Evolutionary conservation across 164 flowering plant genomes (phyloP), one percentile per base, ranked within the genome.

Genomic region (Pachysandra terminalis): DNA sequence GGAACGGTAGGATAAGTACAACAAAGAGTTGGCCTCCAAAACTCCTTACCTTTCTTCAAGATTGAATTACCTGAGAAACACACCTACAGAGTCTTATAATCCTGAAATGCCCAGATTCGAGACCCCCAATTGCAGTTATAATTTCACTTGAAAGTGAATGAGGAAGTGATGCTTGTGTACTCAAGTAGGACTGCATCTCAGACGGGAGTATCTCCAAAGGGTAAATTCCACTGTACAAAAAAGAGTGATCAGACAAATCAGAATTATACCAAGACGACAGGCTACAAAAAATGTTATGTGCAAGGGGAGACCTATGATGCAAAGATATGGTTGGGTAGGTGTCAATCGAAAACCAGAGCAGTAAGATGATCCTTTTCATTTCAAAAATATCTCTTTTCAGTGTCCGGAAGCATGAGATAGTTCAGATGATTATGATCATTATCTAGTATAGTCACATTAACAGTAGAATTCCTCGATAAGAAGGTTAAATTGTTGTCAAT

Each of bases 141-240:
- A 85, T 78, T 55, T 76, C 77, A 66, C 69, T 49, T 5, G 68
- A 70, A 40, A 79, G 77, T 8, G 67, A 59, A 16, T 70, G 52
- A 19, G 70, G 19, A 17, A 51, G 37, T 23, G 73, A 27, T 15
- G 69, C 32, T 45, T 68, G 49, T 26, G 41, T 22, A 19, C 40
- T 66, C 19, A 63, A 48, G n/a, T 61, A 54, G 59, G 56, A 59
- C 48, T 75, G 73, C 19, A 84, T 24, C 65, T 73, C 64, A 68
- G 71, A 65, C 27, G 86, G 86, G 70, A 75, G 59, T 62, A 79
- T 35, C 37, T 85, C 87, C 48, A 79, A 72, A 58, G 91, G 91
- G 72, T 87, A 87, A 59, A 84, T 57, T 37, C 84, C 91, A 27
- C 91, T 87, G 88, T 71, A 52, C 35, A 69, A 76, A 71, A 40